phyloP scores from a whole-genome alignment of 768 basidiomycete genomes.

The Trichaptum fuscoviolaceum region DNA sequence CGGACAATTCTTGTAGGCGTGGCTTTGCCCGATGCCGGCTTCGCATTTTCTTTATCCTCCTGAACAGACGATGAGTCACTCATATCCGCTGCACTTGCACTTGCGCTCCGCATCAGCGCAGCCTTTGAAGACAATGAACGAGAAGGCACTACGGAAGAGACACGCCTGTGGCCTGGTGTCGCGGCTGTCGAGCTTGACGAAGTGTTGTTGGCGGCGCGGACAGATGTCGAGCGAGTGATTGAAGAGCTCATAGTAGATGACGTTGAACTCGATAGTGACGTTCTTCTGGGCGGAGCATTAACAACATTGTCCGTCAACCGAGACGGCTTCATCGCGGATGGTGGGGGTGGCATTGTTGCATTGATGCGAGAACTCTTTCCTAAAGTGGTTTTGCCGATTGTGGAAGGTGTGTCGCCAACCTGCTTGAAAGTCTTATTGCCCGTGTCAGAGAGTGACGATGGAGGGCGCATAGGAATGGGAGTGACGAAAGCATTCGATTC shows the following conservation, averaged over 20 bases:
- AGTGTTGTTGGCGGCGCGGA: background rate
- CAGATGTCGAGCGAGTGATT: background rate
- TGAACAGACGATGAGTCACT: background rate
- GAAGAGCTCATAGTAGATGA: background rate
- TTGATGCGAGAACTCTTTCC: constrained; percentile 49
- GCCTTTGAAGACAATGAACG: background rate
- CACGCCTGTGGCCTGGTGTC: background rate
- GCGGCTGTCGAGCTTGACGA: background rate
- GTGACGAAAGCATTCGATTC: constrained; percentile 56
- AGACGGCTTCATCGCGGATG: background rate
- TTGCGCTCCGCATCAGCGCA: background rate
- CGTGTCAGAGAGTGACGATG: constrained; percentile 51
- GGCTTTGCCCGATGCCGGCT: background rate
- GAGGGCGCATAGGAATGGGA: constrained; percentile 44
- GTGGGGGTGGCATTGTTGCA: background rate
- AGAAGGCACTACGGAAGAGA: background rate
- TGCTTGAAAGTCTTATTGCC: constrained; percentile 27
- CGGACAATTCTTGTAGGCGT: background rate
- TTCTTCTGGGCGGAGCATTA: background rate
- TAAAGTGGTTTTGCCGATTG: constrained; percentile 19
- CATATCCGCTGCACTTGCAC: background rate
- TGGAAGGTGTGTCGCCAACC: constrained; percentile 8
- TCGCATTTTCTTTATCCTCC: background rate
- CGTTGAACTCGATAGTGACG: background rate
- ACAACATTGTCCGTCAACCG: background rate